A percentile compares a stretch with the other conserved stretches of the same genome.
Conservation (phyloP, 1,284 basidiomycete species). For the Heterobasidion occidentale region DNA sequence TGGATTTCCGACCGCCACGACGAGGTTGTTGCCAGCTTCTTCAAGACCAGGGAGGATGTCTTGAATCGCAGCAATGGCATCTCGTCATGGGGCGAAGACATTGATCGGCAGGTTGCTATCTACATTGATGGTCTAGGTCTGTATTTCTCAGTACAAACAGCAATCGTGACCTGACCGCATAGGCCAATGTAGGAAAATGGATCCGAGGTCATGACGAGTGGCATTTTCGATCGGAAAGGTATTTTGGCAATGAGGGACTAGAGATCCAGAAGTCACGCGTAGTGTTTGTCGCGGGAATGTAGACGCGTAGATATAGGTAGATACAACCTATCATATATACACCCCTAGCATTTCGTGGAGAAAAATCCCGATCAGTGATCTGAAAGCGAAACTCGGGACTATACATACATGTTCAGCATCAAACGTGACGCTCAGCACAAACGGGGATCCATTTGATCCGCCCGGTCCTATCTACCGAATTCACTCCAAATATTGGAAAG, state of each 20-base stretch:
- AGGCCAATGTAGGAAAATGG: constrained; percentile 9
- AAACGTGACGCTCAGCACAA: too few relatives aligned
- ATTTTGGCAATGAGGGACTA: constrained; percentile 19
- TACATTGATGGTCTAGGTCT: constrained; percentile 15
- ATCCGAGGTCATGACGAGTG: constrained; percentile 17
- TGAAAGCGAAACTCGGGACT: too few relatives aligned
- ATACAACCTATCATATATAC: too few relatives aligned
- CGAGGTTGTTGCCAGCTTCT: constrained; percentile 7
- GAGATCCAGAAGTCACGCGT: constrained; percentile 12
- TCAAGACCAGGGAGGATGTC: constrained; percentile 1
- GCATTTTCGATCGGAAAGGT: constrained; percentile 22
- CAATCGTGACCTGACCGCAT: background rate
- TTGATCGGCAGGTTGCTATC: constrained; percentile 12
- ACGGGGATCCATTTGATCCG: too few relatives aligned
- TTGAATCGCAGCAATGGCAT: constrained; percentile 7
- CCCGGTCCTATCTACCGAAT: too few relatives aligned
- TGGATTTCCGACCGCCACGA: constrained; percentile 11
- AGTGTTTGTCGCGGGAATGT: background rate
- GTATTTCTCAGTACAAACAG: background rate
- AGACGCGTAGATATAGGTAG: too few relatives aligned
- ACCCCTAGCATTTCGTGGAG: too few relatives aligned
- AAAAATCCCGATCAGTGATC: too few relatives aligned
- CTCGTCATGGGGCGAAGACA: constrained; percentile 13
- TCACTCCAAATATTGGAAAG: too few relatives aligned
- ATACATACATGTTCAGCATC: too few relatives aligned